Evolutionary conservation across 23 red algal species (phyloP).

Genomic region (Gracilariopsis chorda): DNA sequence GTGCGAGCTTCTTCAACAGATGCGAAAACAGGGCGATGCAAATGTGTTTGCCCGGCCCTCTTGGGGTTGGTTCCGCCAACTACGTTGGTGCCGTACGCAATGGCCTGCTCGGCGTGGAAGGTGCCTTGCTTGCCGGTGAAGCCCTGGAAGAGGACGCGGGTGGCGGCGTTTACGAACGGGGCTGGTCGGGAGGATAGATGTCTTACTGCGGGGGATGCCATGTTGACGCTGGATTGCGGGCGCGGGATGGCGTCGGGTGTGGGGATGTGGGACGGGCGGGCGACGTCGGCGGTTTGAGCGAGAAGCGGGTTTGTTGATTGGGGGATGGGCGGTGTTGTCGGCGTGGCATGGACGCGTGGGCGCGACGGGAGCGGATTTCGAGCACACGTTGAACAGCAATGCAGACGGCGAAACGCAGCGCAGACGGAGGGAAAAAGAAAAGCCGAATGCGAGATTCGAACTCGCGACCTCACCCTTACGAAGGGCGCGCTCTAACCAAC

Average conservation of each 20-base stretch:
- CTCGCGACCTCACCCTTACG: conserved; percentile 81
- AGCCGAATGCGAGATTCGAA: conserved; percentile 83
- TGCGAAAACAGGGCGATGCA: conserved; percentile 92
- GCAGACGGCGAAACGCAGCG: no score
- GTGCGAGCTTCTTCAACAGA: conserved; percentile 84
- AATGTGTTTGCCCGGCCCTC: conserved; percentile 83
- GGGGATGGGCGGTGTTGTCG: no score
- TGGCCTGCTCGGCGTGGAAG: conserved; percentile 93
- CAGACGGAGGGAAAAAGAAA: not conserved
- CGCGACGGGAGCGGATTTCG: no score
- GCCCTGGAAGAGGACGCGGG: conserved; percentile 94
- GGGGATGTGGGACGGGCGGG: not conserved
- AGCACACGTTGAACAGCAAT: no score
- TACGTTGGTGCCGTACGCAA: conserved; percentile 92
- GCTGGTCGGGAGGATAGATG: conserved; percentile 48
- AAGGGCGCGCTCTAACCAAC: conserved; percentile 83
- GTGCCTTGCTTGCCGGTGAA: conserved; percentile 99
- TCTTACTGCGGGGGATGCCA: not conserved
- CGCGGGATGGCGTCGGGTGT: not conserved
- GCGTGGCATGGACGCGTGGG: no score
- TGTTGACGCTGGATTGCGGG: no score
- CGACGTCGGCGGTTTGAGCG: not conserved
- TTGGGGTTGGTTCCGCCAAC: conserved; percentile 93
- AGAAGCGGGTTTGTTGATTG: not conserved
- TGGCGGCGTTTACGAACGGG: conserved; percentile 77